These are phyloP conservation scores for Papiliotrema fonsecae DNA, from an alignment of 1,284 basidiomycete genomes.

Conservation along the genomic window DNA sequence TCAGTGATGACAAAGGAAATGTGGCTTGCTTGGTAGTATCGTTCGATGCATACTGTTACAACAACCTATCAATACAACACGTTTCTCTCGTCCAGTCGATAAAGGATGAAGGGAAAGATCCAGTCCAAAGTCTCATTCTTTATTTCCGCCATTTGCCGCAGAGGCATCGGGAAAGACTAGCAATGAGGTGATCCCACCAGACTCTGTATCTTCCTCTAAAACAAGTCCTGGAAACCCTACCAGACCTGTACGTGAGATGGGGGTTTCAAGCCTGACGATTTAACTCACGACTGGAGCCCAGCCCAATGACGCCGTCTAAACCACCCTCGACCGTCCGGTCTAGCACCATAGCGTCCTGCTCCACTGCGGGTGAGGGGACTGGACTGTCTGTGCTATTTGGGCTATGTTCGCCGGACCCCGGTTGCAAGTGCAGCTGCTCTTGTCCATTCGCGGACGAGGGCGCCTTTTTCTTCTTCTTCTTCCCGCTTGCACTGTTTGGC, in stretches of 20 bases:
- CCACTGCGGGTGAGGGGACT: too few species aligned
- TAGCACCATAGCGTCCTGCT: constrained; percentile 69
- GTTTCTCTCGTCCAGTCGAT: too few species aligned
- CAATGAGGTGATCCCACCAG: constrained; percentile 53
- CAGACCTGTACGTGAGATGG: constrained; percentile 42
- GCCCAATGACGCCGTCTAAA: constrained; percentile 41
- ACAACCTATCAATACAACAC: neutral
- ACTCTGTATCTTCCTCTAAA: constrained; percentile 66
- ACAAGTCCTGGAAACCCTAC: constrained; percentile 77
- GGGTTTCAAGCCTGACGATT: constrained; percentile 29
- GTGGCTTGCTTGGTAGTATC: constrained; percentile 30
- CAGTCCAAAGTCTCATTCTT: too few species aligned
- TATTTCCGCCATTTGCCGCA: too few species aligned
- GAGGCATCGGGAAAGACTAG: too few species aligned
- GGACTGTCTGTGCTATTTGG: too few species aligned
- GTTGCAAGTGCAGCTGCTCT: too few species aligned
- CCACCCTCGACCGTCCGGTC: constrained; percentile 74
- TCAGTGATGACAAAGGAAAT: constrained; percentile 33
- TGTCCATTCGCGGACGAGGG: too few species aligned
- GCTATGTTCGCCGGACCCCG: too few species aligned
- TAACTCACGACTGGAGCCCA: constrained; percentile 26
- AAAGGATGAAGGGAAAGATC: too few species aligned
- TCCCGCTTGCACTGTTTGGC: constrained; percentile 49
- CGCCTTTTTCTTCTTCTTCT: constrained; percentile 58
- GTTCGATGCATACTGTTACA: too few species aligned